phyloP scores from a whole-genome alignment of 2,329 filamentous ascomycete genomes.

The Coniochaeta ligniaria region DNA sequence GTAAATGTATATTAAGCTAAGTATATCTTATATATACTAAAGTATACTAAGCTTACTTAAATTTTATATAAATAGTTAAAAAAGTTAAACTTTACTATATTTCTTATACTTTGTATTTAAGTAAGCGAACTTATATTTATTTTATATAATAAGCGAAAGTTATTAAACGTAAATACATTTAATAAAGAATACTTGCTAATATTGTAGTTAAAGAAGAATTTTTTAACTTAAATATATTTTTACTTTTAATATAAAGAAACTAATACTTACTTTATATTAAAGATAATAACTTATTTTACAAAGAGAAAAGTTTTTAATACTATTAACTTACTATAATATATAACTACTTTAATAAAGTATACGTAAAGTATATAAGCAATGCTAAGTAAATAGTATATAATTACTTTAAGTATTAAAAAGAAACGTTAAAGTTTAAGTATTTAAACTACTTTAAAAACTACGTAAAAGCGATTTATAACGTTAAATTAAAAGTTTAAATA shows the following conservation, averaged over 20 bases:
- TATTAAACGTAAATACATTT: constrained; percentile 4
- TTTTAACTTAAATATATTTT: constrained; percentile 6
- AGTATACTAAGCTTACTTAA: too few relatives aligned
- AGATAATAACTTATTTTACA: constrained; percentile 4
- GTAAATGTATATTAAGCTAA: too few relatives aligned
- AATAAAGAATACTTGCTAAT: constrained; percentile 1
- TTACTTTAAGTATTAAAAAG: not conserved
- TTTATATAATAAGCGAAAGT: not conserved
- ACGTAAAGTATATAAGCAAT: too few relatives aligned
- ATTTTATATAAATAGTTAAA: too few relatives aligned
- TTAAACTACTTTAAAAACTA: constrained; percentile 5
- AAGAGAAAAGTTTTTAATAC: constrained; percentile 8
- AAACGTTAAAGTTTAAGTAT: constrained; percentile 4
- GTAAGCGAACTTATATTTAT: not conserved
- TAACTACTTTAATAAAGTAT: not conserved
- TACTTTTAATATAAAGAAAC: not conserved
- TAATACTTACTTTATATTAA: constrained; percentile 8
- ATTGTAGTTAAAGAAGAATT: constrained; percentile 5
- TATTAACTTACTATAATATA: constrained; percentile 5
- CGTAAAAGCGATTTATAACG: constrained; percentile 2
- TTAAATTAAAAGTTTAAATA: not conserved
- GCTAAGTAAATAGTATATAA: too few relatives aligned
- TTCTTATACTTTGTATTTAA: too few relatives aligned
- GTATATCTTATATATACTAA: too few relatives aligned
- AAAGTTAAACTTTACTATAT: too few relatives aligned